A percentile compares a stretch with the other conserved stretches of the same genome.
Evolutionary conservation across 306 rosid species (phyloP).

Genomic region (Rosa lucieae): DNA sequence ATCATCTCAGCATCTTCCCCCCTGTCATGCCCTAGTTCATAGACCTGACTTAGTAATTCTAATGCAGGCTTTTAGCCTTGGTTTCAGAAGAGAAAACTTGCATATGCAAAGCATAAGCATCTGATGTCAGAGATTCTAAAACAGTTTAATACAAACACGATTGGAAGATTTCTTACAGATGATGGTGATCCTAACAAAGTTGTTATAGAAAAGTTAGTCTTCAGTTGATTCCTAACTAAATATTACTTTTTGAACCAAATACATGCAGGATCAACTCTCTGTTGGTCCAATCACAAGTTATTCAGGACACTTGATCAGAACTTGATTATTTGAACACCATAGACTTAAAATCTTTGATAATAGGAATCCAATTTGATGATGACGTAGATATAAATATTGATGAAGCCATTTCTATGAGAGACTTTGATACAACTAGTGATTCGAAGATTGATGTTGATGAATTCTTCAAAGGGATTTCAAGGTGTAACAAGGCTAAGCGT

Average conservation of each 20-base stretch:
- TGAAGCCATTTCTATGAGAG: constrained; percentile 27
- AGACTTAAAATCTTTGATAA: constrained; percentile 38
- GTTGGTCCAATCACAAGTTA: constrained; percentile 27
- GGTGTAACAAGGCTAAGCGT: constrained; percentile 31
- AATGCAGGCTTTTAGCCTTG: constrained; percentile 37
- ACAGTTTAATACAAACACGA: constrained; percentile 27
- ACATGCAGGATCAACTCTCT: not conserved
- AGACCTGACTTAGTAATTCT: not conserved
- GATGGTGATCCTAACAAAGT: constrained; percentile 38
- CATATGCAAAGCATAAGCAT: constrained; percentile 41
- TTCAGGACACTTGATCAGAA: constrained; percentile 34
- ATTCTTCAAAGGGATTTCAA: constrained; percentile 38
- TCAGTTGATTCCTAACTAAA: not conserved
- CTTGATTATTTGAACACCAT: constrained; percentile 27
- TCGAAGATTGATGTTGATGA: constrained; percentile 19
- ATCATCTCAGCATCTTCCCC: not conserved
- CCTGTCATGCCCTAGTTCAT: too few relatives aligned
- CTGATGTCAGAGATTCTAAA: constrained; percentile 40
- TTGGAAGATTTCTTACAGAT: constrained; percentile 32
- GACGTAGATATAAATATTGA: constrained; percentile 16
- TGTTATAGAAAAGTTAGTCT: constrained; percentile 36
- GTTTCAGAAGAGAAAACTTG: constrained; percentile 47
- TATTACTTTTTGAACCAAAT: not conserved
- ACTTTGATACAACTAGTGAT: constrained; percentile 22
- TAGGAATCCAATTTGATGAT: constrained; percentile 40